Base-by-base conservation (phyloP, 2,329 filamentous ascomycete genomes). In the Colletotrichum lini region DNA sequence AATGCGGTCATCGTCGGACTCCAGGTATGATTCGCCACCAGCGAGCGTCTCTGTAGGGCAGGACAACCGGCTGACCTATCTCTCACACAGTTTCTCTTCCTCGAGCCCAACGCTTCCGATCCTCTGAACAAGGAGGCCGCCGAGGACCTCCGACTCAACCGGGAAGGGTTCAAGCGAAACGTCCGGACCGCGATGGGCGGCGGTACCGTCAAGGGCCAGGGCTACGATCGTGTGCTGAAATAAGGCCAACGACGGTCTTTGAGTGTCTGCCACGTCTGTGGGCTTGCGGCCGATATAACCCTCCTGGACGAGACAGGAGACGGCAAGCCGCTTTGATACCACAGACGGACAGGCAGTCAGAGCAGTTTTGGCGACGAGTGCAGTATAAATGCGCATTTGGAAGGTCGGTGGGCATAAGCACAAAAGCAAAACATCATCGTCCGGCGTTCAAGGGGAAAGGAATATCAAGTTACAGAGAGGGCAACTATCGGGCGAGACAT, bases 81-180 rank as follows among this genome's bases (percentile, higher is more conserved):
- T 42, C 75, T 35, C 2, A 18, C 44, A 58, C 82, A 98, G 92
- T 98, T 98, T 80, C 88, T 99, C 62, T 99, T 99, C 88, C 91
- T 98, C 73, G 96, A 99, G 81, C 96, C 96, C 21, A 99, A 99
- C 79, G 95, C 96, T 12, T 95, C 93, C 59, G 96, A 99, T 79
- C 96, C 96, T n/a, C 85, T 99, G 72, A 99, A 99, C 84, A 98
- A 99, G 86, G 96, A 98, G 78, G 96, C 96, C 0, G 96, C 96
- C 4, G 95, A 98, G 73, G 96, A 98, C 79, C 86, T 99, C 76
- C 91, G 96, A 77, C 87, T 87, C 58, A 97, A 96, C 81, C 86
- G 95, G 47, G 96, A 98, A 65, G 90, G 87, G 40, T 99, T 99
- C 84, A 96, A 95, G 87, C 88, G 94, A 72, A 98, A 98, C 79